These are phyloP conservation scores for Barnettozyma hawaiiensis DNA, from an alignment of 1,139 yeast genomes.

Conservation along the genomic window DNA sequence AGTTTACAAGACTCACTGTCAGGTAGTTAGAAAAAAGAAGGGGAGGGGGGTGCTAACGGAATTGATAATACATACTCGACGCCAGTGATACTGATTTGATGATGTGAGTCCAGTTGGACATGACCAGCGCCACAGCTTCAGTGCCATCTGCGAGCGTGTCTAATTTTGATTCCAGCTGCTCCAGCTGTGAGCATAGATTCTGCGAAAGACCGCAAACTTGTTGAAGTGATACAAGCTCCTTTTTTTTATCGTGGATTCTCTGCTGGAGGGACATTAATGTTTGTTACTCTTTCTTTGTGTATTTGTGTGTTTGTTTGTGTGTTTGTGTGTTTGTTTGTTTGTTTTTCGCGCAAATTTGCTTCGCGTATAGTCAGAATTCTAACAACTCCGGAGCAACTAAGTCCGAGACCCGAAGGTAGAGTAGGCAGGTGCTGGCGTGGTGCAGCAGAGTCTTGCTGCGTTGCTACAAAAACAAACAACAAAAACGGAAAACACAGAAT, in stretches of 20 bases:
- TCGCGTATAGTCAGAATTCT: too few species aligned
- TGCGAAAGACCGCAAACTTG: conserved; percentile 19
- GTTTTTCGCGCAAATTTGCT: too few species aligned
- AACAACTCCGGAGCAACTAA: too few species aligned
- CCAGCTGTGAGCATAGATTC: conserved; percentile 22
- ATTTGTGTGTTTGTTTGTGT: conserved; percentile 2
- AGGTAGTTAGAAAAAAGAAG: conserved; percentile 10
- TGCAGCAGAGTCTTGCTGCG: too few species aligned
- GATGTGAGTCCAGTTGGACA: conserved; percentile 69
- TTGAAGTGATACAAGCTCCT: conserved; percentile 20
- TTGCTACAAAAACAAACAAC: too few species aligned
- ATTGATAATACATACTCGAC: conserved; percentile 31
- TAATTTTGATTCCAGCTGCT: conserved; percentile 22
- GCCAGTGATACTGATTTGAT: conserved; percentile 63
- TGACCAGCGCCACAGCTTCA: conserved; percentile 43
- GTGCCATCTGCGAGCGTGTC: conserved; percentile 27
- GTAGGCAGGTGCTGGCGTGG: too few species aligned
- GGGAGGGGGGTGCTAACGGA: background rate
- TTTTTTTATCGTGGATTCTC: conserved; percentile 22
- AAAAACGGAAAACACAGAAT: too few species aligned
- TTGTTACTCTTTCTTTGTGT: background rate
- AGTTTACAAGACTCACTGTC: conserved; percentile 43
- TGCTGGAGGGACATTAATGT: conserved; percentile 27
- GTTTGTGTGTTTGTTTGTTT: too few species aligned
- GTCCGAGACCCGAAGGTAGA: too few species aligned